Conservation (phyloP, 306 rosid genomes). For the Begonia peltatifolia region DNA sequence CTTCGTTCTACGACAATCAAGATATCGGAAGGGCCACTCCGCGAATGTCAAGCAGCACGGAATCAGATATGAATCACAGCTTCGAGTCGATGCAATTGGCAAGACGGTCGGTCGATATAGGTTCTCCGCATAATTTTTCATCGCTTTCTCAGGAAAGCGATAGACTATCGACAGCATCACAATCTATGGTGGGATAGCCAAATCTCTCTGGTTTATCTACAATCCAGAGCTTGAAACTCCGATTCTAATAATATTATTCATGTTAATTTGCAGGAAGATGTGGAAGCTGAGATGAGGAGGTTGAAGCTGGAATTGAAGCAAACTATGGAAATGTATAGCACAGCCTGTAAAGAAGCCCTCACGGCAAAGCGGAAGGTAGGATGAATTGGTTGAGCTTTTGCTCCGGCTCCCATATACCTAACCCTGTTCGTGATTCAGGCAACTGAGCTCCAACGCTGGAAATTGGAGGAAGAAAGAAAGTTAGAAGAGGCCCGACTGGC, state of each 20-base stretch:
- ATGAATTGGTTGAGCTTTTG: conserved; percentile 1
- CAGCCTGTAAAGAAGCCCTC: conserved; percentile 94
- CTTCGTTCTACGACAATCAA: conserved; percentile 16
- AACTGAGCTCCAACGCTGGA: conserved; percentile 76
- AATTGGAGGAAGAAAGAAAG: conserved; percentile 59
- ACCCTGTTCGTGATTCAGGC: conserved; percentile 40
- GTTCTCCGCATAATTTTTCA: conserved; percentile 37
- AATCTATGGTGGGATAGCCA: conserved; percentile 33
- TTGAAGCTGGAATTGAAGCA: conserved; percentile 83
- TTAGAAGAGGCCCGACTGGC: conserved; percentile 65
- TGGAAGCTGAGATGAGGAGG: conserved; percentile 90
- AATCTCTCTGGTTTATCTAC: no score
- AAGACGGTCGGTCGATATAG: conserved; percentile 32
- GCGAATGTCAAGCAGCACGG: conserved; percentile 44
- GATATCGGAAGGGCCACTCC: conserved; percentile 31
- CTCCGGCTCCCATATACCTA: not conserved
- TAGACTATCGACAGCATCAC: conserved; percentile 29
- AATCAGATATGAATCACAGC: conserved; percentile 33
- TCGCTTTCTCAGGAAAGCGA: conserved; percentile 51
- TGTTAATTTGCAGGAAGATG: conserved; percentile 41
- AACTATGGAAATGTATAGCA: conserved; percentile 93
- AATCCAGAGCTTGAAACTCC: no score
- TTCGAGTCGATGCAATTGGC: conserved; percentile 39
- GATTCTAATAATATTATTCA: no score
- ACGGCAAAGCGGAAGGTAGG: conserved; percentile 67